phyloP scores from a whole-genome alignment of 371 early-diverging fungal genomes.

The Apophysomyces ossiformis region DNA sequence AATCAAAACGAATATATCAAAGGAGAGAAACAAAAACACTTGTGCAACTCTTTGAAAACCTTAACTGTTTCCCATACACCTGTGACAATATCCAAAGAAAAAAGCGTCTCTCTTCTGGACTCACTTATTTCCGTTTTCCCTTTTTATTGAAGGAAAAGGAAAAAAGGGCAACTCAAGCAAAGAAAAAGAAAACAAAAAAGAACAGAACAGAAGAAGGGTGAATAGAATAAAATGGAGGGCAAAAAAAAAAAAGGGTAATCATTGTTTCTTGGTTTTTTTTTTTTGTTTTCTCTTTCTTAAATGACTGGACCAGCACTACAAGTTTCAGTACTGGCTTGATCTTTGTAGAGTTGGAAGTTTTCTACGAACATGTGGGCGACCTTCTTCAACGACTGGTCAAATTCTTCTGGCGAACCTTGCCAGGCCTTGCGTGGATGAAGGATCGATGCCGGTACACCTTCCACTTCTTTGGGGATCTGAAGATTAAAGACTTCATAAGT shows the following conservation, averaged over 20 bases:
- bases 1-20: too few relatives aligned
- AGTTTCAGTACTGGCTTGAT: conserved; percentile 79
- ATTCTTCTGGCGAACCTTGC: conserved; percentile 73
- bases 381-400: conserved; percentile 66
- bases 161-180: not conserved
- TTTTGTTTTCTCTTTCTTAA: conserved; percentile 12
- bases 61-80: too few relatives aligned
- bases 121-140: too few relatives aligned
- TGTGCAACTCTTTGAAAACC: too few relatives aligned
- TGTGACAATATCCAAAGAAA: too few relatives aligned
- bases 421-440: conserved; percentile 90
- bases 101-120: too few relatives aligned
- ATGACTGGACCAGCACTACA: conserved; percentile 76
- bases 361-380: conserved; percentile 86
- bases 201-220: not conserved
- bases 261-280: too few relatives aligned
- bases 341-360: conserved; percentile 89
- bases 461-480: conserved; percentile 76
- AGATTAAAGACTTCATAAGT: conserved; percentile 87
- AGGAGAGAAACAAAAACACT: too few relatives aligned
- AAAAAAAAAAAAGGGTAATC: too few relatives aligned
- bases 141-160: too few relatives aligned
- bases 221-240: too few relatives aligned
- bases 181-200: not conserved
- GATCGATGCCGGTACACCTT: conserved; percentile 85